A percentile compares a stretch with the other conserved stretches of the same genome.
These are phyloP conservation scores for Maudiozyma turicensis DNA, from an alignment of 805 yeast species.

Conservation along the genomic window DNA sequence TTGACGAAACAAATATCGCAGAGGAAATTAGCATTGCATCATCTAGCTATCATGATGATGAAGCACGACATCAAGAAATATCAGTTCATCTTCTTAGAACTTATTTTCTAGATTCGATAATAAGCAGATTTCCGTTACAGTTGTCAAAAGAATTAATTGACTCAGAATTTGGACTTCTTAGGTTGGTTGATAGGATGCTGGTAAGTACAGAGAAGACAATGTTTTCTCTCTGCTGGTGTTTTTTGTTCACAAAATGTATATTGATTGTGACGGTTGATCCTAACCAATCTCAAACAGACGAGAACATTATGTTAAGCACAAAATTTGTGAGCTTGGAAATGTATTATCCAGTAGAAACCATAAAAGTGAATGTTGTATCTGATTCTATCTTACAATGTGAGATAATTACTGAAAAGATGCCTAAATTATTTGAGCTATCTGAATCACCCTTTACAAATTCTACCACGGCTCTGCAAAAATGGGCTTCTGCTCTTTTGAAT, in stretches of 20 bases:
- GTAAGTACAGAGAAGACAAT: conserved; percentile 22
- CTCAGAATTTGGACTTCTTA: conserved; percentile 27
- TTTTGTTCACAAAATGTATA: conserved; percentile 26
- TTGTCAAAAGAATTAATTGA: conserved; percentile 24
- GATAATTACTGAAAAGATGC: neutral
- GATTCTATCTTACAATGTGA: conserved; percentile 18
- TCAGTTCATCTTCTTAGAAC: neutral
- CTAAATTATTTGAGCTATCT: conserved; percentile 10
- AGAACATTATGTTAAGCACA: conserved; percentile 4
- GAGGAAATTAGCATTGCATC: neutral
- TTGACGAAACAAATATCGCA: neutral
- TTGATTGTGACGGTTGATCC: conserved; percentile 9
- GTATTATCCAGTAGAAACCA: conserved; percentile 6
- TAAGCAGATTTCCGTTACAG: neutral
- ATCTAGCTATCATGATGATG: neutral
- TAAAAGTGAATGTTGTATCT: conserved; percentile 15
- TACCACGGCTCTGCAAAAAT: conserved; percentile 30
- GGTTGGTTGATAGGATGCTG: conserved; percentile 29
- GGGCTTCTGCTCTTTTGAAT: conserved; percentile 34
- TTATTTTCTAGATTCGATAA: neutral
- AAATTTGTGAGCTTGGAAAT: conserved; percentile 9
- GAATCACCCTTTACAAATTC: conserved; percentile 23
- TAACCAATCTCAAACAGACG: neutral
- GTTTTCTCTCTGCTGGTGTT: conserved; percentile 26
- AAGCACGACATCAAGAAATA: neutral